Evolutionary conservation across 2,329 filamentous ascomycete species (phyloP), one percentile per base, ranked within the genome.

Genomic region (Albifimbria verrucaria): DNA sequence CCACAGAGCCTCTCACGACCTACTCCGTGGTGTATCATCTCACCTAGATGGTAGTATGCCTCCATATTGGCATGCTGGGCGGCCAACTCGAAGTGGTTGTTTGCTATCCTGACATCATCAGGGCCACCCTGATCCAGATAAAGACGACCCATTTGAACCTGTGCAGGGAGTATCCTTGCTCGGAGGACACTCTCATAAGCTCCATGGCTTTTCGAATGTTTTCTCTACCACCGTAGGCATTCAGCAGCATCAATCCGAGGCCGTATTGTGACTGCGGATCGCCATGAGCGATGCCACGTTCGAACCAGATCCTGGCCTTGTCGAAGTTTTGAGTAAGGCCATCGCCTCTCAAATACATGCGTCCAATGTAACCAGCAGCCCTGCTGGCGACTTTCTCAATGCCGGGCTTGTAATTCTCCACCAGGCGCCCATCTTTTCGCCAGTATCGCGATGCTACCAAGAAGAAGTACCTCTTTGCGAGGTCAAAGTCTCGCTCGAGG

Each of bases 311-410:
- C 60, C 81, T 80, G 3, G 92, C 92, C 54, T 86, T 85, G 24
- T 84, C 81, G 59, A 86, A 93, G 70, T 88, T 90, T 67, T 93
- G 90, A 44, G 85, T 79, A 56, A 91, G 84, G 15, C 90, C 91
- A 66, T 97, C 92, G 9, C 92, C 92, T 7, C 92, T 86, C 55
- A 97, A 73, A 66, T 91, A 93, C 87, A 97, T 96, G 49, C 90
- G 81, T 1, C 92, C 92, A 21, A 97, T 82, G 66, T 89, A 94
- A 3, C 90, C 92, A 4, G 92, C 92, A 0, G 92, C 88, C 69
- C 92, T 95, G 1, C 86, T 82, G 0, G 91, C 92, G 24, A 87
- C 78, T 67, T 89, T 92, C 60, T 95, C 91, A 24, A 90, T 84
- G 1, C 83, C 82, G 5, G 80, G 77, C 53, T 88, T 86, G 36